These are phyloP conservation scores for Zychaea mexicana DNA, from an alignment of 371 early-diverging fungal species.

Conservation along the genomic window DNA sequence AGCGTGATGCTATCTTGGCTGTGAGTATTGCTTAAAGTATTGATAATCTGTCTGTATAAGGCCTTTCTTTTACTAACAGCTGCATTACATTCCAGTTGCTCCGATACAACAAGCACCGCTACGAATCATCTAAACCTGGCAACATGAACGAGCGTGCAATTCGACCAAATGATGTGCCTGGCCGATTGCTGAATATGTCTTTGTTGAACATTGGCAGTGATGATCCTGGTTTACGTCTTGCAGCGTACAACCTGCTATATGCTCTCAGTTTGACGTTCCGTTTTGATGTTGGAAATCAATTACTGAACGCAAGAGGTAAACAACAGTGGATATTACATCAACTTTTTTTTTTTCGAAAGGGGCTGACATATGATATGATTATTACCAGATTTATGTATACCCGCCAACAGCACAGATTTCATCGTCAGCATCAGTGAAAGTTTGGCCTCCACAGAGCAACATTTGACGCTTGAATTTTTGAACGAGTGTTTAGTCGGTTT, in stretches of 20 bases:
- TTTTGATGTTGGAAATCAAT: constrained; percentile 81
- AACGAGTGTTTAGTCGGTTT: constrained; percentile 86
- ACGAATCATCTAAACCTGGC: constrained; percentile 65
- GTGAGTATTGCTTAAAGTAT: constrained; percentile 49
- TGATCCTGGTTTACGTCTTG: constrained; percentile 75
- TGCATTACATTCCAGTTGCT: constrained; percentile 39
- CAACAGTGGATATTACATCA: too few species aligned
- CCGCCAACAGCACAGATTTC: constrained; percentile 84
- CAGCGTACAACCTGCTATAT: constrained; percentile 87
- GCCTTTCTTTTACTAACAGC: not conserved
- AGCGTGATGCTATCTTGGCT: constrained; percentile 71
- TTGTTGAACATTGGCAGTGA: constrained; percentile 83
- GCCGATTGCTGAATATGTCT: constrained; percentile 90
- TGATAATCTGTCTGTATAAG: constrained; percentile 20
- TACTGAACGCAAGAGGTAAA: constrained; percentile 77
- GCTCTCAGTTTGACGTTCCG: constrained; percentile 78
- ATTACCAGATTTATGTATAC: constrained; percentile 78
- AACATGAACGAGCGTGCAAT: constrained; percentile 72
- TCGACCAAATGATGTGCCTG: constrained; percentile 89
- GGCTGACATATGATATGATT: not conserved
- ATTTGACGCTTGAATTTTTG: constrained; percentile 88
- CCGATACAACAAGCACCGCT: constrained; percentile 71
- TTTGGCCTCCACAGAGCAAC: constrained; percentile 74
- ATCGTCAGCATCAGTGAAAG: constrained; percentile 78
- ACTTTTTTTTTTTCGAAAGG: not conserved